phyloP scores from a whole-genome alignment of 2,329 filamentous ascomycete species.

The Orbilia brochopaga region DNA sequence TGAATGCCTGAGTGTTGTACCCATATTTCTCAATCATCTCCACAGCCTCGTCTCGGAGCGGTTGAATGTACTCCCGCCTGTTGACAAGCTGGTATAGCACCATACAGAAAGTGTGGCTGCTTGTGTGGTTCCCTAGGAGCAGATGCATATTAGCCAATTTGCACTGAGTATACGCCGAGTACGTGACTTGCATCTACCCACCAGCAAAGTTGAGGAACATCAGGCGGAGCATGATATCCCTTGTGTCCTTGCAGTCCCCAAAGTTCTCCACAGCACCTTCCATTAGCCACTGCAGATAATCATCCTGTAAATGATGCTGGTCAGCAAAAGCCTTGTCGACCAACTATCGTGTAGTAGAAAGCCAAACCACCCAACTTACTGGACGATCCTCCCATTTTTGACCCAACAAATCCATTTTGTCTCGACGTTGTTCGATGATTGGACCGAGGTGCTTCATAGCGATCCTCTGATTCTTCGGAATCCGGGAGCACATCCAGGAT shows the following conservation, averaged over 20 bases:
- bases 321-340: constrained; percentile 1
- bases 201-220: constrained; percentile 50
- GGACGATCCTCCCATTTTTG: constrained; percentile 37
- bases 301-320: constrained; percentile 16
- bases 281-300: constrained; percentile 50
- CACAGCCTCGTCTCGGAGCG: constrained; percentile 35
- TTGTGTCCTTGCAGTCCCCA: constrained; percentile 30
- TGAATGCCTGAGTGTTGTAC: constrained; percentile 45
- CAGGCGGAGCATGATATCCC: constrained; percentile 48
- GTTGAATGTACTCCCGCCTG: constrained; percentile 37
- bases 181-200: background rate
- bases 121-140: constrained; percentile 38
- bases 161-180: background rate
- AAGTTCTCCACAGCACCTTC: constrained; percentile 39
- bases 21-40: constrained; percentile 48
- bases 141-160: background rate
- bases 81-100: constrained; percentile 43
- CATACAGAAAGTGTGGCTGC: constrained; percentile 40
- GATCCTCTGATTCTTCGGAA: constrained; percentile 36
- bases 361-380: constrained; percentile 14
- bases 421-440: constrained; percentile 34
- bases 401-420: constrained; percentile 47
- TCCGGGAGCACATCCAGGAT: constrained; percentile 29
- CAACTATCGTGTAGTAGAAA: background rate
- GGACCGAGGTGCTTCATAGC: constrained; percentile 39